Evolutionary conservation across 257 asterid species (phyloP), one percentile per base, ranked within the genome.

Genomic region (Orobanche coerulescens): DNA sequence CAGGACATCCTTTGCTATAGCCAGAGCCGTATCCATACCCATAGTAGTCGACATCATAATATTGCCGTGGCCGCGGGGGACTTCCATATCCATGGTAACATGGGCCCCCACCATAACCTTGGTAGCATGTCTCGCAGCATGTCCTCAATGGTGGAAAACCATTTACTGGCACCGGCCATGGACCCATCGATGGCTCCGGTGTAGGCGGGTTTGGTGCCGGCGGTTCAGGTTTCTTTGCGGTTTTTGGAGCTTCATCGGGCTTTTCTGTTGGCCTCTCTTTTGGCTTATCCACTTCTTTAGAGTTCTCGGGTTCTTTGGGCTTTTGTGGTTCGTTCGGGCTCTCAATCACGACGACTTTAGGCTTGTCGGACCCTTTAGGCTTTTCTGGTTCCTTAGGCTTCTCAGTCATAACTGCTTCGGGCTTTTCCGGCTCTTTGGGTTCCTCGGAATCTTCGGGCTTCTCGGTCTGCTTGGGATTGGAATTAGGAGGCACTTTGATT

Each of bases 21-120:
- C 68, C 55, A 13, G 54, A 39, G 5, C 78, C 73, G 19, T 60
- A 63, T 2, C 75, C 79, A 51, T 58, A 59, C 6, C 73, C 75
- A 23, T 64, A 70, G 4, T 73, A 42, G 4, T 75, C n/a, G n/a
- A n/a, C 72, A 2, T 66, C 74, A 14, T 39, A 82, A 43, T 65
- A 66, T 10, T 83, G 84, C 26, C 56, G 85, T 0, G 85, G 85
- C 5, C 75, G 79, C 40, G 71, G 67, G 0, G 94, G 86, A 46
- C 65, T 69, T 4, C 84, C 83, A 11, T 61, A 73, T 14, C 82
- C 77, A 1, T 63, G 25, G 70, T 71, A 66, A 49, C 85, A 85
- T 1, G 94, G 91, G 6, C 85, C 87, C 10, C 87, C 85, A 4
- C 72, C 74, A 10, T 36, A 6, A 8, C 88, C 86, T 7, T 72